Percentiles rank a stretch among this genome's conserved stretches.
Evolutionary conservation across 352 stramenopile species (phyloP).

Genomic region (Aphanomyces cochlioides): DNA sequence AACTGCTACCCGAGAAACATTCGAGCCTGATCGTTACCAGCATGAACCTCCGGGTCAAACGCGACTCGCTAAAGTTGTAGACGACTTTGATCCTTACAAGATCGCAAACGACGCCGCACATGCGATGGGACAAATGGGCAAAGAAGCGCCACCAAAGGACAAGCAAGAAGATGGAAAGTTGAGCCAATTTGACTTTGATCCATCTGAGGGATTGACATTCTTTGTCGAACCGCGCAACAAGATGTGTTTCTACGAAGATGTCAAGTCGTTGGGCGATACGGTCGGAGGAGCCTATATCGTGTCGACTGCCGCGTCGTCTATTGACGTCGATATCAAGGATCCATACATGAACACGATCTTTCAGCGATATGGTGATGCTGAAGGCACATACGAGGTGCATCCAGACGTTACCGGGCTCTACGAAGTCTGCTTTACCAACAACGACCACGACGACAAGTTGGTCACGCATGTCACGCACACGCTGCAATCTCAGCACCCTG

Average conservation of each 20-base stretch:
- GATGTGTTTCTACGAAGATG: constrained; percentile 71
- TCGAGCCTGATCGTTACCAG: constrained; percentile 7
- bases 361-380: constrained; percentile 51
- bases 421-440: constrained; percentile 74
- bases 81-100: constrained; percentile 60
- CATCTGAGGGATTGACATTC: constrained; percentile 76
- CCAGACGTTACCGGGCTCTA: constrained; percentile 44
- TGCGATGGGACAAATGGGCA: background rate
- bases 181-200: constrained; percentile 75
- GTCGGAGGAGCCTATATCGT: constrained; percentile 68
- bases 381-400: constrained; percentile 64
- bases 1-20: background rate
- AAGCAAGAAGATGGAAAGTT: constrained; percentile 44
- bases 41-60: background rate
- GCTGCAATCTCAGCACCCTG: constrained; percentile 71
- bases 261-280: constrained; percentile 60
- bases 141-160: constrained; percentile 30
- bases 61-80: constrained; percentile 4
- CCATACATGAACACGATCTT: constrained; percentile 52
- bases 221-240: constrained; percentile 44
- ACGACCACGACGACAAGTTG: constrained; percentile 64
- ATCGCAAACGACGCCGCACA: constrained; percentile 32
- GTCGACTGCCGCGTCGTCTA: constrained; percentile 64
- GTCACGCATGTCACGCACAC: constrained; percentile 80
- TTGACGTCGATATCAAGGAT: constrained; percentile 74